Base-by-base conservation (phyloP, 1,284 basidiomycete genomes). In the Agroathelia rolfsii region DNA sequence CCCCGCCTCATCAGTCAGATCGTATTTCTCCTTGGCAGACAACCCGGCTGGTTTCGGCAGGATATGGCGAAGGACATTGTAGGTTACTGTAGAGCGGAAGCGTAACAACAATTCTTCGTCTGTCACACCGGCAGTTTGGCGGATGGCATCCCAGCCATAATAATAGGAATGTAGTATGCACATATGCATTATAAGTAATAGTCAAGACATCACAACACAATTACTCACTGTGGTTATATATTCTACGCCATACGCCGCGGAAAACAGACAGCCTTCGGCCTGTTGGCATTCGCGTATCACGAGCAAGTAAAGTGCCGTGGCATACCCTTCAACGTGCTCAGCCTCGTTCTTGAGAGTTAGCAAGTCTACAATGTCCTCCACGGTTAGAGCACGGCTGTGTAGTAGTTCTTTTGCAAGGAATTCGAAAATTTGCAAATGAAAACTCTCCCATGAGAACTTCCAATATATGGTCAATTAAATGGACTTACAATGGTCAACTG, bases 181-280 rank as follows among this genome's bases (percentile, higher is more conserved):
- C 11, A 24, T 21, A 12, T 37, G 35, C n/a, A n/a, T n/a, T n/a
- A 30, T 16, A 13, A 29, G 9, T 24, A 28, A n/a, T n/a, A n/a
- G n/a, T n/a, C 10, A 31, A 6, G 31, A 24, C 42, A n/a, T n/a
- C 49, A 16, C 23, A 28, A 21, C n/a, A 18, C 6, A 61, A 76
- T 46, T 51, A 93, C 87, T 95, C 77, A 51, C 96, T 89, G 34
- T 85, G 76, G 26, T 85, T 66, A 48, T 87, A 93, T 28, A 93
- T 72, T 18, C 93, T 66, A 23, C 90, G 69, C 93, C 92, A 96
- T 12, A 87, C 67, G 19, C 72, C 73, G 25, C 75, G 63, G 47
- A 88, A 69, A 2, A 83, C 78, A 18, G 82, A 72, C 22, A 69
- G 49, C 49, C 69, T 69, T 31, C 92, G 65, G 14, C 69, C 70